A percentile compares a stretch with the other conserved stretches of the same genome.
Conservation (phyloP, 345 rosid genomes). For the Clausena lansium region DNA sequence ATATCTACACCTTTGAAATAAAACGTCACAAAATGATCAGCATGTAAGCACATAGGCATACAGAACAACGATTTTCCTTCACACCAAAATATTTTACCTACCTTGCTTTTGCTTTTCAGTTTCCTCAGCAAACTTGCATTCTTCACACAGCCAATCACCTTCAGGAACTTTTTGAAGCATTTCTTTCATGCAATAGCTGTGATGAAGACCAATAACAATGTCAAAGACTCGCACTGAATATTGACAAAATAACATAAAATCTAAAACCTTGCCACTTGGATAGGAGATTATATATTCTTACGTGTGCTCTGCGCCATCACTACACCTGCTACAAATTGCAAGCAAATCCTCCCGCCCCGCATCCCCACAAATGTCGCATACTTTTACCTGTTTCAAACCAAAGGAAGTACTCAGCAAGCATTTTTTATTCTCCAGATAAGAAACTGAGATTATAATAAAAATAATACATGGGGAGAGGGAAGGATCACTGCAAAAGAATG, state of each 20-base stretch:
- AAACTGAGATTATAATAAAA: not conserved
- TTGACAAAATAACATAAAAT: not conserved
- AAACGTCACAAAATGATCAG: slow-evolving; percentile 21
- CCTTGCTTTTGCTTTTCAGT: slow-evolving; percentile 62
- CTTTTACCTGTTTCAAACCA: slow-evolving; percentile 77
- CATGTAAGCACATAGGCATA: not conserved
- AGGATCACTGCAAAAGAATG: not conserved
- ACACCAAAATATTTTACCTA: not conserved
- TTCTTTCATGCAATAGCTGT: slow-evolving; percentile 95
- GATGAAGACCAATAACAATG: slow-evolving; percentile 25
- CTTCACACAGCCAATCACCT: slow-evolving; percentile 97
- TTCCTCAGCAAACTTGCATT: slow-evolving; percentile 79
- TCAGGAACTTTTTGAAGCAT: slow-evolving; percentile 82
- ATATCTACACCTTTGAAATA: slow-evolving; percentile 48
- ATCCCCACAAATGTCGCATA: slow-evolving; percentile 99
- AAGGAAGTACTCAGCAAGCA: slow-evolving; percentile 13
- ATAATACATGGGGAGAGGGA: not conserved
- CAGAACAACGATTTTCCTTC: not conserved
- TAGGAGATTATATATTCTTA: slow-evolving; percentile 41
- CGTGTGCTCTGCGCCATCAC: slow-evolving; percentile 99
- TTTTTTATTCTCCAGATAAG: not conserved
- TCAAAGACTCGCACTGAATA: slow-evolving; percentile 14
- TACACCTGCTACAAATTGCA: slow-evolving; percentile 85
- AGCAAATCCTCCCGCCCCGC: slow-evolving; percentile 98
- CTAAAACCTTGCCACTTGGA: not conserved